Evolutionary conservation across 1,284 basidiomycete species (phyloP), one percentile per base, ranked within the genome.

Genomic region (Trametes hirsuta): DNA sequence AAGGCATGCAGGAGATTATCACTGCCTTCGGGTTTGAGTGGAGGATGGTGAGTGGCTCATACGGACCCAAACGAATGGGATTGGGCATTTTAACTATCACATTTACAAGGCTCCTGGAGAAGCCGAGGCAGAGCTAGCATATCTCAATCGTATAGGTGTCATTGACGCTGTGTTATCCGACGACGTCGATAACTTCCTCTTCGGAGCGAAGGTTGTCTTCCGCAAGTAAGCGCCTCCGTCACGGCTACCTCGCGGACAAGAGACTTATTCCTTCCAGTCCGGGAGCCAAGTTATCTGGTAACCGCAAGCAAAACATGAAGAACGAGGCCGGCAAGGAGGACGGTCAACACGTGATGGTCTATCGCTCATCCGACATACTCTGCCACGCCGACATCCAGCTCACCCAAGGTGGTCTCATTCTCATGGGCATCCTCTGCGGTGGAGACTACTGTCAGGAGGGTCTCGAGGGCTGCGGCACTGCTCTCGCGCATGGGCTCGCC

Each of bases 51-150:
- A 66, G 87, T 77, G 36, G 9, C 24, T 47, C 35, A 25, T 21
- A 35, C 55, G 18, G 36, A 5, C 14, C 11, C n/a, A 22, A 18
- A 18, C 18, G 18, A 18, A 18, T 18, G 18, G 18, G 18, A 18
- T 18, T 18, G 18, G 18, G 18, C 18, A 22, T n/a, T 14, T 30
- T 48, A 6, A 37, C 2, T 2, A 12, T 41, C 0, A 10, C 6
- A 42, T 37, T 9, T 4, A 15, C 4, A 62, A 91, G 85, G 97
- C 97, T 5, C 93, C 93, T 0, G 97, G 94, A 11, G 97, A 98
- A 75, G 97, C 97, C 0, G 97, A 99, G 74, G 97, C 97, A 0
- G 97, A 99, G 71, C 81, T 99, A 0, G 97, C 97, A 0, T 89
- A 90, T 62, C 80, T 98, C 64, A 95, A 94, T 68, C 77, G 80